Evolutionary conservation across 257 asterid species (phyloP).

Genomic region (Lavandula angustifolia): DNA sequence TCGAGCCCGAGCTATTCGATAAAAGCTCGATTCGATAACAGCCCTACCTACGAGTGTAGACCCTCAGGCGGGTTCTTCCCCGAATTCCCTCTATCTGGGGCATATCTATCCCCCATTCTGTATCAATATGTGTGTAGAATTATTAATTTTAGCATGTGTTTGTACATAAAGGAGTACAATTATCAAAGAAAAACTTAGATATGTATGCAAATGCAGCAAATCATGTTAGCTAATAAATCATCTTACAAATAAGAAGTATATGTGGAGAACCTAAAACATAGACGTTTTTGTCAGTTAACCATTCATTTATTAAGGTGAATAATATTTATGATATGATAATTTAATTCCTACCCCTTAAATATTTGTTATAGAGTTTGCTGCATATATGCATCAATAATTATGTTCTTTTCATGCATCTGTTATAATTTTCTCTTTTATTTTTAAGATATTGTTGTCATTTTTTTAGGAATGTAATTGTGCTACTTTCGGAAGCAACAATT

Average conservation of each 20-base stretch:
- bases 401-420: conserved; percentile 9
- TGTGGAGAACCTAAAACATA: neutral
- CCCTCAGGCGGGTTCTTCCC: too few species aligned
- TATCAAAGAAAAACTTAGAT: neutral
- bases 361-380: neutral
- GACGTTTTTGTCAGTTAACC: too few species aligned
- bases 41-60: too few species aligned
- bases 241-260: neutral
- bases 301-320: neutral
- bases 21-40: too few species aligned
- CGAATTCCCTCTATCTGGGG: too few species aligned
- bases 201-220: neutral
- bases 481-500: too few species aligned
- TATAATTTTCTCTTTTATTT: conserved; percentile 5
- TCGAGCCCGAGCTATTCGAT: too few species aligned
- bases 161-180: neutral
- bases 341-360: neutral
- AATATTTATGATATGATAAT: neutral
- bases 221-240: neutral
- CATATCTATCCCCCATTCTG: too few species aligned
- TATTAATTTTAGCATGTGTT: neutral
- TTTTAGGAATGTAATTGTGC: too few species aligned
- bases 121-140: neutral
- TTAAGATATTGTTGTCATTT: too few species aligned
- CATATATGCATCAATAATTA: neutral